Evolutionary conservation across 2,329 filamentous ascomycete species (phyloP), one percentile per base, ranked within the genome.

Genomic region (Xenoacremonium recifei): DNA sequence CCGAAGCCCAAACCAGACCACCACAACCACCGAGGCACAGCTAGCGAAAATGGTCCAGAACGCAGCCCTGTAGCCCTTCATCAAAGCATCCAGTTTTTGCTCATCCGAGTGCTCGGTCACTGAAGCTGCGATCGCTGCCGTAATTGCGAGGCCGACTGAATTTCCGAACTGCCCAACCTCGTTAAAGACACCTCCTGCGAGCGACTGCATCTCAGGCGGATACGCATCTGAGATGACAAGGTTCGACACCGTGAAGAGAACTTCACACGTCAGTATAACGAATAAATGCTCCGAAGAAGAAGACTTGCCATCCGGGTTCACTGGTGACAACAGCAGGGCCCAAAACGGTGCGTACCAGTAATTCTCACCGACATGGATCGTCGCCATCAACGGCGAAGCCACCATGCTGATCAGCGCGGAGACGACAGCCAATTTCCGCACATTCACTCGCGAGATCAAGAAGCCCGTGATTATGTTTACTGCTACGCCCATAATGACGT

Each of bases 151-250:
- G 0, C 76, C 77, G 1, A 81, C 63, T 0, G 72, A 69, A 15
- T 69, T 76, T 0, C 79, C 80, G 41, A 84, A 76, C 42, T 82
- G 77, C 1, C 70, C 69, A 1, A 78, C 68, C 3, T 76, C 79
- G 39, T 78, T 81, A 60, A 83, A 83, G 0, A 83, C 76, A 0
- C 73, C 79, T 0, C 79, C 79, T 0, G 77, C 80, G 1, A 84
- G 65, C 0, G 74, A 77, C 43, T 84, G 79, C 3, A 70, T 72
- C 15, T 76, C 64, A 0, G 68, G 60, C 0, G 77, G 75, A 44
- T 81, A 81, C 1, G 69, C 72, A 19, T 77, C 71, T 0, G 73
- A 72, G 3, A 82, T 74, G 4, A 81, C 66, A 2, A 82, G 65
- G 31, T 74, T 68, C 0, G 71, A 75, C 0, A 80, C 71, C 0